Evolutionary conservation across 108 stramenopile species (phyloP).

Genomic region (Cyclotella baltica): DNA sequence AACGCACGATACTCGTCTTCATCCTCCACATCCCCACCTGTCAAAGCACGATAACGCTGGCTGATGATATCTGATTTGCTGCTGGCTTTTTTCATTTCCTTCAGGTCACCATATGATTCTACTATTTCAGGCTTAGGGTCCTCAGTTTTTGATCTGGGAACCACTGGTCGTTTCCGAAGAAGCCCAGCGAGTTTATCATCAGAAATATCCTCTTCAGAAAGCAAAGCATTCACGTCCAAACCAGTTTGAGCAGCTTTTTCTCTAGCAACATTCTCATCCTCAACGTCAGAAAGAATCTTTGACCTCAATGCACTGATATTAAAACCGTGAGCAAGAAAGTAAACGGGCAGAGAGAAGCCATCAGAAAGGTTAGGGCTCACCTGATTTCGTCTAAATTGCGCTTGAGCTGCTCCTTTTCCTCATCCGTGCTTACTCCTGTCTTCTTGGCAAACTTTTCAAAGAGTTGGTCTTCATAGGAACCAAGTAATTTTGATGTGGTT

Average conservation of each 20-base stretch:
- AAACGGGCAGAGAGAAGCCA: no score
- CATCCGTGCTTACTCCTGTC: conserved; percentile 66
- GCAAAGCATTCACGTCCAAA: background rate
- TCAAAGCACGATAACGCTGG: conserved; percentile 60
- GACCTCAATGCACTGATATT: conserved; percentile 1
- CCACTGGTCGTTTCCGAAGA: background rate
- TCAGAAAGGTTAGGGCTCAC: no score
- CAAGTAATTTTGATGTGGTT: conserved; percentile 54
- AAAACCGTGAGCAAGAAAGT: no score
- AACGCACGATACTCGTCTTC: conserved; percentile 65
- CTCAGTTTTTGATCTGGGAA: conserved; percentile 3
- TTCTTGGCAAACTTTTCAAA: conserved; percentile 56
- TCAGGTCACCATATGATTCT: conserved; percentile 39
- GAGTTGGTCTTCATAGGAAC: conserved; percentile 76
- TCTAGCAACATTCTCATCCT: background rate
- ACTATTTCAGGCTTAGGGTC: conserved; percentile 36
- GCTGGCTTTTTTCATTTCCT: conserved; percentile 21
- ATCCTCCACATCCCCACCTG: conserved; percentile 62
- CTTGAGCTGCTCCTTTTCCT: conserved; percentile 70
- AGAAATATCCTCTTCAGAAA: background rate
- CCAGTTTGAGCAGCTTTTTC: background rate
- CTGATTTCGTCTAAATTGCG: conserved; percentile 54
- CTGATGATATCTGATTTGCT: conserved; percentile 55
- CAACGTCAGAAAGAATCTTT: conserved; percentile 19
- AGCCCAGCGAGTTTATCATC: background rate